A percentile compares a stretch with the other conserved stretches of the same genome.
Conservation (phyloP, 1,139 yeast species). For the Hanseniaspora uvarum region DNA sequence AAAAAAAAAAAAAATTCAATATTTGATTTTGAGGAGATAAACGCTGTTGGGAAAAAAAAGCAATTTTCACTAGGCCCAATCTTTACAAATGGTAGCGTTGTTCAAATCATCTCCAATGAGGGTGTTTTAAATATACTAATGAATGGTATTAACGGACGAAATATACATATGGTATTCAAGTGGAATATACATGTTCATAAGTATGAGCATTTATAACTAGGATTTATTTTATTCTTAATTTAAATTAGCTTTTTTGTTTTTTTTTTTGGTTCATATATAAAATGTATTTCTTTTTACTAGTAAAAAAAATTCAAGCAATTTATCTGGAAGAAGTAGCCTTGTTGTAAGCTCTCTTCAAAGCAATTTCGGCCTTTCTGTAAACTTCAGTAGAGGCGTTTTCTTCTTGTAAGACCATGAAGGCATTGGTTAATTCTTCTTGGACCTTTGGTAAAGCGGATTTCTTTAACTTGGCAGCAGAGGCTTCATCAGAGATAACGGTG, state of each 20-base stretch:
- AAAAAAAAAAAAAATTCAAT: not conserved
- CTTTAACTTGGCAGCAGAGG: constrained; percentile 95
- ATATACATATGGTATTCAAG: not conserved
- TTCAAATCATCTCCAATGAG: not conserved
- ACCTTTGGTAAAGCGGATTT: constrained; percentile 96
- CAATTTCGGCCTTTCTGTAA: constrained; percentile 97
- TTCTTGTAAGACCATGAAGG: constrained; percentile 93
- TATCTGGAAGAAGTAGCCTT: constrained; percentile 99
- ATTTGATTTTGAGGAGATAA: not conserved
- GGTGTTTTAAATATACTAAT: too few relatives aligned
- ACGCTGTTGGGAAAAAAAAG: not conserved
- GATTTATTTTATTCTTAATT: not conserved
- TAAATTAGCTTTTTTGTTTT: constrained; percentile 6
- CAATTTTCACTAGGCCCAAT: not conserved
- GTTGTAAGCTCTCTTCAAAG: constrained; percentile 98
- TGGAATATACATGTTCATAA: too few relatives aligned
- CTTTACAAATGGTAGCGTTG: not conserved
- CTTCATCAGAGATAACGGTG: constrained; percentile 95
- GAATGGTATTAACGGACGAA: too few relatives aligned
- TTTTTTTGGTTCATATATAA: constrained; percentile 1
- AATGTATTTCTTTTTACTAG: not conserved
- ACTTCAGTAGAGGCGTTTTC: constrained; percentile 96
- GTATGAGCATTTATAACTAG: too few relatives aligned
- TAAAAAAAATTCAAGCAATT: constrained; percentile 27
- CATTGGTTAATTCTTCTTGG: constrained; percentile 97